Base-by-base conservation (phyloP, 1,139 yeast species). In the Arxiozyma heterogenica region DNA sequence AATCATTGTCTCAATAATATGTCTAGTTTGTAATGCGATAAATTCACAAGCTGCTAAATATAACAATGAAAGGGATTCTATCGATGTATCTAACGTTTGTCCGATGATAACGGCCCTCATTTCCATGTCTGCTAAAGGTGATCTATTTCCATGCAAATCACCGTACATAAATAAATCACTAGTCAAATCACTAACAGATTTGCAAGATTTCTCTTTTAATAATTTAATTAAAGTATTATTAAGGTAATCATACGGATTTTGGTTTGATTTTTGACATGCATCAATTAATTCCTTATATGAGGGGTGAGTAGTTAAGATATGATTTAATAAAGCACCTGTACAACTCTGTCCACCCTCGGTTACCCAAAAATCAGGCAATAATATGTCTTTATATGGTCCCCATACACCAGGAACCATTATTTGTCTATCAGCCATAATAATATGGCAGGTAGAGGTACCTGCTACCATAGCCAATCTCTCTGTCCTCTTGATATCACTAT, bases 281-380 rank as follows among this genome's bases (percentile, higher is more conserved):
- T 79, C 81, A 11, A 82, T 77, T 54, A 91, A 77, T 64, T 86
- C 87, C 11, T 80, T 75, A 61, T 83, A 83, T 0, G 98, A 95
- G 0, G 97, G 97, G 66, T 93, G 98, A 20, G 86, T 84, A 6
- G 89, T 77, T 58, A 93, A 73, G n/a, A 91, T 94, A 70, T 89
- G 96, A 3, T 93, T 94, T 62, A 93, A 77, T 51, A 93, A 77
- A 42, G 95, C 96, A 60, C 98, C 98, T 1, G 98, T 93, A 67
- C 96, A 86, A 22, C 95, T 86, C 71, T 93, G 98, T 21, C 98
- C 98, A 65, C 98, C 98, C 73, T 93, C 98, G n/a, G 98, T 96
- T 63, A 90, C 78, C 98, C 98, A 93, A 65, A 78, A 84, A 15
- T 84, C 90, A 42, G 88, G 86, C 21, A 94, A 87, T 75, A 93